Evolutionary conservation across 2,329 filamentous ascomycete species (phyloP).

Genomic region (Drechslerella coelobrocha): DNA sequence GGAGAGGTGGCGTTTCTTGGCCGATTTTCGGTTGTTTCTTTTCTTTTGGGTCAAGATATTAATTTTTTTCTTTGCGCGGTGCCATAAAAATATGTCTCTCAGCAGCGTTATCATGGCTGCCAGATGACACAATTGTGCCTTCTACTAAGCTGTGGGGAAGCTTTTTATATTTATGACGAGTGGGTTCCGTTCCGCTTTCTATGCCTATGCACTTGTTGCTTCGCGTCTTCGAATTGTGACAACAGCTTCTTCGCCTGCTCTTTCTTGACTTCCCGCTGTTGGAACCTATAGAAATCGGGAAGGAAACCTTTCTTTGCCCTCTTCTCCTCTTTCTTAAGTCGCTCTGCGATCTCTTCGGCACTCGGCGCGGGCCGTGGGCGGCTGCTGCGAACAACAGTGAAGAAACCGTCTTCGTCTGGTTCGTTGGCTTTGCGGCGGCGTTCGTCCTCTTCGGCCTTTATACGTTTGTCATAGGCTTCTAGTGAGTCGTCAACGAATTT

Average conservation of each 20-base stretch:
- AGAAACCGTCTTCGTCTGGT: slow-evolving; percentile 93
- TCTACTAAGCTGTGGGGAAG: too few relatives aligned
- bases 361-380: slow-evolving; percentile 74
- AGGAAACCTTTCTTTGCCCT: slow-evolving; percentile 69
- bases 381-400: slow-evolving; percentile 82
- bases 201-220: slow-evolving; percentile 71
- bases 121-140: too few relatives aligned
- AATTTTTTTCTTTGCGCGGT: too few relatives aligned
- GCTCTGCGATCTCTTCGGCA: slow-evolving; percentile 70
- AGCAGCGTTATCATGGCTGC: too few relatives aligned
- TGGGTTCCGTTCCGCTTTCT: slow-evolving; percentile 51
- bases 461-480: slow-evolving; percentile 76
- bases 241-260: slow-evolving; percentile 73
- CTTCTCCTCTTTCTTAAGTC: slow-evolving; percentile 70
- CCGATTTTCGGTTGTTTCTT: too few relatives aligned
- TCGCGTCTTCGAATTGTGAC: slow-evolving; percentile 77
- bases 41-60: too few relatives aligned
- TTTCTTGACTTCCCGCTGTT: slow-evolving; percentile 80
- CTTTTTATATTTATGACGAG: too few relatives aligned
- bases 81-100: too few relatives aligned
- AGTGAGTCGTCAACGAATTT: slow-evolving; percentile 83
- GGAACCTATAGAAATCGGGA: slow-evolving; percentile 81
- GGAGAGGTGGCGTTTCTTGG: too few relatives aligned
- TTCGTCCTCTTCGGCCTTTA: slow-evolving; percentile 68
- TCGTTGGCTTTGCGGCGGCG: slow-evolving; percentile 73